A percentile compares a stretch with the other conserved stretches of the same genome.
phyloP scores from a whole-genome alignment of 1,284 basidiomycete species.

The Sutorius eximius region DNA sequence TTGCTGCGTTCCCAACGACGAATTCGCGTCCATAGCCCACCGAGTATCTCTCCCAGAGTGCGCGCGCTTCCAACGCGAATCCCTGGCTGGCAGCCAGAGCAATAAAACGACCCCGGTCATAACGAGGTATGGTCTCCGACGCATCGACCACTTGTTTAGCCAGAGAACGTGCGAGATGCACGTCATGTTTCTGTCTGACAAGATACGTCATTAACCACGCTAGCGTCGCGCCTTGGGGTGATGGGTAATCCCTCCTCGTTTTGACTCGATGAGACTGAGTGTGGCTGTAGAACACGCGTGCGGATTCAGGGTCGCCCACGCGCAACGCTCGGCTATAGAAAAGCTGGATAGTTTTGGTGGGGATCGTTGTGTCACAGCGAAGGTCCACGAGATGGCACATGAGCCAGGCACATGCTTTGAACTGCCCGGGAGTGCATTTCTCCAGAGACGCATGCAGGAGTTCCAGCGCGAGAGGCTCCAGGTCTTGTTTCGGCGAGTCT shows the following conservation, averaged over 20 bases:
- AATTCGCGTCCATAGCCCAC: slow-evolving; percentile 41
- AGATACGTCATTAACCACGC: slow-evolving; percentile 54
- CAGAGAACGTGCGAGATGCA: slow-evolving; percentile 43
- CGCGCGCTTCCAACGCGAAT: slow-evolving; percentile 46
- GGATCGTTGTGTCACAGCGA: slow-evolving; percentile 34
- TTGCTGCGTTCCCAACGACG: slow-evolving; percentile 46
- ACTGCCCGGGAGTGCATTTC: slow-evolving; percentile 27
- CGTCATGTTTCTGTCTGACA: slow-evolving; percentile 37
- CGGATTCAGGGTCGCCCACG: slow-evolving; percentile 31
- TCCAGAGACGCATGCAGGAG: slow-evolving; percentile 42
- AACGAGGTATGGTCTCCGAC: slow-evolving; percentile 41
- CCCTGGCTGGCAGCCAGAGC: slow-evolving; percentile 45
- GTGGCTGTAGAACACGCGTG: slow-evolving; percentile 43
- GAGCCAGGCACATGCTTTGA: slow-evolving; percentile 35
- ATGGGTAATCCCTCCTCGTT: slow-evolving; percentile 42
- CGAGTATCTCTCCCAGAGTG: slow-evolving; percentile 57
- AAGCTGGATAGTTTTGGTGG: slow-evolving; percentile 41
- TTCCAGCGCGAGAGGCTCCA: slow-evolving; percentile 33
- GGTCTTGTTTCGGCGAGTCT: slow-evolving; percentile 29
- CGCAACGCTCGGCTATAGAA: slow-evolving; percentile 45
- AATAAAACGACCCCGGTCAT: slow-evolving; percentile 50
- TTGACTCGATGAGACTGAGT: slow-evolving; percentile 37
- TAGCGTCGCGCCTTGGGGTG: slow-evolving; percentile 46
- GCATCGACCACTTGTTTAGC: slow-evolving; percentile 48
- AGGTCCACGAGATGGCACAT: slow-evolving; percentile 31